Conservation (phyloP, 2,329 filamentous ascomycete genomes). For the Aspergillus tamarii region DNA sequence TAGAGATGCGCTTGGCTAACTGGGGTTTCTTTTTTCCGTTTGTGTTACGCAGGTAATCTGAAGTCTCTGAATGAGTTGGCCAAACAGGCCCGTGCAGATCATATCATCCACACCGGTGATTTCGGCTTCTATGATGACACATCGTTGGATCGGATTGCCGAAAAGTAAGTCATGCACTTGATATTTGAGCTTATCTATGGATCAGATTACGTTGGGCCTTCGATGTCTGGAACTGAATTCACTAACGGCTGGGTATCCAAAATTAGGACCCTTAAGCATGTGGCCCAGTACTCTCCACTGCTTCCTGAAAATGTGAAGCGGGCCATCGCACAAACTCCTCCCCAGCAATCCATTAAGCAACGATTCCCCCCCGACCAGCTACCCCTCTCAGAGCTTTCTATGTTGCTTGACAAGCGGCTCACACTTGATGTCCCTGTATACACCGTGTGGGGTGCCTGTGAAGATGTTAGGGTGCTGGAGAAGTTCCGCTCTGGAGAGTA, state of each 20-base stretch:
- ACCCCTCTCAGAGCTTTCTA: slow-evolving; percentile 87
- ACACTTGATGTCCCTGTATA: slow-evolving; percentile 96
- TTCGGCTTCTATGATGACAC: slow-evolving; percentile 99
- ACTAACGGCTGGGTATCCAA: slow-evolving; percentile 18
- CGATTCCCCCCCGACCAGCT: slow-evolving; percentile 81
- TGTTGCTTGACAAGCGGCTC: slow-evolving; percentile 83
- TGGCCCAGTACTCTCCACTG: slow-evolving; percentile 96
- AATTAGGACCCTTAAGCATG: slow-evolving; percentile 88
- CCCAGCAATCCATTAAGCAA: slow-evolving; percentile 73
- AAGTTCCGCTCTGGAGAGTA: slow-evolving; percentile 98
- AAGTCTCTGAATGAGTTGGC: slow-evolving; percentile 95
- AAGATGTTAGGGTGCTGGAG: slow-evolving; percentile 95
- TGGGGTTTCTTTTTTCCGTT: slow-evolving; percentile 20
- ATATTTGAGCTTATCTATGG: background rate
- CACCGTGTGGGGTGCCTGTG: slow-evolving; percentile 98
- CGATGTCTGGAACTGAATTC: slow-evolving; percentile 11
- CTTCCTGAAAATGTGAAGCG: slow-evolving; percentile 76
- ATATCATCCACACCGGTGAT: slow-evolving; percentile 98
- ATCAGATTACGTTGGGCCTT: background rate
- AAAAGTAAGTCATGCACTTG: slow-evolving; percentile 71
- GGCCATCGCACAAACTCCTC: slow-evolving; percentile 68
- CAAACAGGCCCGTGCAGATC: slow-evolving; percentile 89
- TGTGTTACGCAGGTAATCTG: slow-evolving; percentile 72
- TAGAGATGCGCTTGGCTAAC: slow-evolving; percentile 22
- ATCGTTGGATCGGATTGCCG: slow-evolving; percentile 93